Base-by-base conservation (phyloP, 176 grass and related monocot species). In the Sorghum bicolor region DNA sequence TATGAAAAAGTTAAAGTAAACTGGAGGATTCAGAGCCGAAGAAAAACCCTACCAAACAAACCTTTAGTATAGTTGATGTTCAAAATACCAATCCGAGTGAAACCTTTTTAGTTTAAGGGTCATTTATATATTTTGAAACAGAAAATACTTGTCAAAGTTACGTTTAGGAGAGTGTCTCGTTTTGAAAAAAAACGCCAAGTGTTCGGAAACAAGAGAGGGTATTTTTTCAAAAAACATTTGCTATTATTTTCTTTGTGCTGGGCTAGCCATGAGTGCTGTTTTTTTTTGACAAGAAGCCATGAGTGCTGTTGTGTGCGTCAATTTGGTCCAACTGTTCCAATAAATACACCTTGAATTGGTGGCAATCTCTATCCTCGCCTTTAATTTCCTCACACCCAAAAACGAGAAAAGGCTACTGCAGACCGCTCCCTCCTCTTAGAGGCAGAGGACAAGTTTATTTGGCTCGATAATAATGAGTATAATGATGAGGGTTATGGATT, bases 341-440 rank as follows among this genome's bases (percentile, higher is more conserved):
- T 89, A 17, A 86, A 77, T 89, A 55, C 71, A 31, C 87, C 78
- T 89, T 89, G 52, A 81, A 89, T 72, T 55, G 64, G 25, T 82
- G 72, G 41, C 32, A 45, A 11, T 82, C 77, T 7, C 83, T 28
- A 20, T 76, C 76, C 29, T 0, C 10, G 14, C 24, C 20, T 41
- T 57, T 16, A 50, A 39, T 55, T 48, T 43, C 43, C 25, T 70
- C 30, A 2, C 33, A 22, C 26, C 10, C n/a, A 20, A 44, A 33
- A 74, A 28, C 10, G 47, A 22, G 45, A 74, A 66, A 67, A 64
- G 8, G 55, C 55, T 58, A 58, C 22, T 58, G 55, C 8, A 24
- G 55, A 58, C 55, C 6, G 8, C 22, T 58, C 55, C 20, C 52
- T 55, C 52, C 20, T n/a, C 14, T 85, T 20, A 33, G 36, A 64